Percentiles rank a stretch among this genome's conserved stretches.
Conservation (phyloP, 495 filamentous ascomycete genomes). For the Evernia prunastri region DNA sequence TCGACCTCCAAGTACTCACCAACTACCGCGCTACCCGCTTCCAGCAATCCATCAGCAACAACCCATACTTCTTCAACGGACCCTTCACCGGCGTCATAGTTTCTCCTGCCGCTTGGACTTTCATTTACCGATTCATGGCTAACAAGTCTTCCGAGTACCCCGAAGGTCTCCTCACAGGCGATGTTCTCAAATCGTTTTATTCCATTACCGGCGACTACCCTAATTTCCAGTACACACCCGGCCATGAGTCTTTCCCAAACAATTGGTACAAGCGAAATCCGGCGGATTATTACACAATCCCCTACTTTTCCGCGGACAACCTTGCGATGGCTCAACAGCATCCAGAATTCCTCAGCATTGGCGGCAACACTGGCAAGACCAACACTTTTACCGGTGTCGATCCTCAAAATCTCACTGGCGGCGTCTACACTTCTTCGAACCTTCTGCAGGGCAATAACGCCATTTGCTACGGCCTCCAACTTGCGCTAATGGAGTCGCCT, state of each 20-base stretch:
- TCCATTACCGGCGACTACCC: slow-evolving; percentile 36
- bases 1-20: slow-evolving; percentile 24
- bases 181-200: slow-evolving; percentile 43
- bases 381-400: slow-evolving; percentile 52
- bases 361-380: slow-evolving; percentile 50
- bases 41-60: slow-evolving; percentile 30
- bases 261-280: slow-evolving; percentile 54
- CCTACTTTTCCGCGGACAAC: slow-evolving; percentile 32
- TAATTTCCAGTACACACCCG: slow-evolving; percentile 39
- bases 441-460: slow-evolving; percentile 43
- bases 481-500: slow-evolving; percentile 37
- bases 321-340: slow-evolving; percentile 32
- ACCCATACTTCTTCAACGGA: slow-evolving; percentile 35
- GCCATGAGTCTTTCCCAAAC: slow-evolving; percentile 33
- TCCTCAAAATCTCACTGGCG: slow-evolving; percentile 44
- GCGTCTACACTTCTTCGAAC: slow-evolving; percentile 38
- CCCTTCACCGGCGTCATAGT: slow-evolving; percentile 53
- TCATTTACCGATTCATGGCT: slow-evolving; percentile 35
- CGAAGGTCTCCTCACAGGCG: slow-evolving; percentile 33
- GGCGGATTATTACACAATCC: slow-evolving; percentile 38
- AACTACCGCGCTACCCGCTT: slow-evolving; percentile 29
- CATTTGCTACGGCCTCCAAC: slow-evolving; percentile 42
- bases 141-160: slow-evolving; percentile 35
- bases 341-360: slow-evolving; percentile 37
- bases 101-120: slow-evolving; percentile 40